Conservation (phyloP, 31 red algal species). For the Porphyra umbilicalis region DNA sequence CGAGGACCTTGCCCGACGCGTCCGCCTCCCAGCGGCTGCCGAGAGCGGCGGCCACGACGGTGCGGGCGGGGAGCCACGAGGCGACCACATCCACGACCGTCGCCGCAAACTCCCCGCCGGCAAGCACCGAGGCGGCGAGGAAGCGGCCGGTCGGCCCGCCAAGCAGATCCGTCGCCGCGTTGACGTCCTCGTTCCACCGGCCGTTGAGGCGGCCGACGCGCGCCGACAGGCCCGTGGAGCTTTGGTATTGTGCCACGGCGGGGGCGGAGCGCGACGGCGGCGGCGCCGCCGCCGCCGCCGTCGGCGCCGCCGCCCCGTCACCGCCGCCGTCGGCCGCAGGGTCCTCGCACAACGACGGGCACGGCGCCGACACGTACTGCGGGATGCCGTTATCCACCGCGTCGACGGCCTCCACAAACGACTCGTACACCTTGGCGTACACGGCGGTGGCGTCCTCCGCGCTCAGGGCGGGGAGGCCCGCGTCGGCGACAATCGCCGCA, state of each 20-base stretch:
- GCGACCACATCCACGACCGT: slow-evolving; percentile 31
- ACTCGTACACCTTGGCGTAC: slow-evolving; percentile 72
- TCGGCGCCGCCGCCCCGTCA: slow-evolving; percentile 37
- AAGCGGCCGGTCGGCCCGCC: slow-evolving; percentile 47
- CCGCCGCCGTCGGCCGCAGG: background rate
- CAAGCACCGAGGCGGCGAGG: slow-evolving; percentile 44
- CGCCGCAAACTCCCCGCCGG: slow-evolving; percentile 76
- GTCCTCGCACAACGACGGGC: background rate
- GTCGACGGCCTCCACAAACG: slow-evolving; percentile 88
- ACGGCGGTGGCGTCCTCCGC: slow-evolving; percentile 22
- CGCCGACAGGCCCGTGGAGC: slow-evolving; percentile 48
- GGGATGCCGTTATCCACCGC: slow-evolving; percentile 87
- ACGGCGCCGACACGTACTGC: slow-evolving; percentile 11
- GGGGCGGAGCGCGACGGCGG: too few relatives aligned
- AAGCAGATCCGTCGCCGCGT: slow-evolving; percentile 3
- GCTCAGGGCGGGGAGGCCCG: slow-evolving; percentile 1
- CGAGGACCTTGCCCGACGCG: slow-evolving; percentile 46
- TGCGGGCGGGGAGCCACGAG: slow-evolving; percentile 80
- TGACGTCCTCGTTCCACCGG: slow-evolving; percentile 69
- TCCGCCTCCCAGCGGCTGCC: slow-evolving; percentile 15
- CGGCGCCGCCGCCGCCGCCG: slow-evolving; percentile 9
- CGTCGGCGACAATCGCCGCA: slow-evolving; percentile 6
- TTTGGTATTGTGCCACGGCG: slow-evolving; percentile 54
- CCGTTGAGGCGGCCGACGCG: slow-evolving; percentile 71
- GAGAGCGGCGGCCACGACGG: slow-evolving; percentile 46